Base-by-base conservation (phyloP, 495 filamentous ascomycete species). In the Podospora sp. region DNA sequence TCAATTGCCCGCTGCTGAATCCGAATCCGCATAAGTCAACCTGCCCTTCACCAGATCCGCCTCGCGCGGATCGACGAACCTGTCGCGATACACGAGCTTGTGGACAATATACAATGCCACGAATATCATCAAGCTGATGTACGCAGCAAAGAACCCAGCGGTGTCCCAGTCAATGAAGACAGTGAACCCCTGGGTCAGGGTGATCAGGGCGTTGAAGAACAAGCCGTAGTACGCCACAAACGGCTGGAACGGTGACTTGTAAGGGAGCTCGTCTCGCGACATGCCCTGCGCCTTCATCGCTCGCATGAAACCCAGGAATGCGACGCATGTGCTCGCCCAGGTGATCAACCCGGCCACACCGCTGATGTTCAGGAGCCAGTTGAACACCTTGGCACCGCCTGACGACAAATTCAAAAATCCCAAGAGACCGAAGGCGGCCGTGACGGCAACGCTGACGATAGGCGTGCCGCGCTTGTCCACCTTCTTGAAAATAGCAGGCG, bases 161-260 rank as follows among this genome's bases (percentile, higher is more conserved):
- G 83, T 81, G 63, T 75, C 74, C 86, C 90, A 92, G 61, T 73
- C 71, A 53, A 92, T 87, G 75, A 89, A 92, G 2, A 83, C 77
- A 5, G 85, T 89, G 74, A 92, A 92, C 6, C 89, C 89, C 74
- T 91, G 88, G 5, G 89, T 90, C 16, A 92, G 49, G 58, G 86
- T 84, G 68, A 91, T 88, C 52, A 91, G 73, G 24, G 85, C 65
- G 78, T 84, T 88, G 80, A 90, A 90, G 68, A 87, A 84, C 29
- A 91, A 79, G 5, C 88, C 89, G 60, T 81, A 83, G 76, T 79
- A 86, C 12, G 85, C 81, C 50, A 83, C 78, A 73, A 78, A 90
- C 2, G 87, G 87, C 74, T 90, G 87, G 69, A 82, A 78, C 21
- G 83, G 77, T 11, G 85, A 83, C 60, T 83, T 80, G 74, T 87